Evolutionary conservation across 1,284 basidiomycete genomes (phyloP).

Genomic region (Rhodotorula sp.): DNA sequence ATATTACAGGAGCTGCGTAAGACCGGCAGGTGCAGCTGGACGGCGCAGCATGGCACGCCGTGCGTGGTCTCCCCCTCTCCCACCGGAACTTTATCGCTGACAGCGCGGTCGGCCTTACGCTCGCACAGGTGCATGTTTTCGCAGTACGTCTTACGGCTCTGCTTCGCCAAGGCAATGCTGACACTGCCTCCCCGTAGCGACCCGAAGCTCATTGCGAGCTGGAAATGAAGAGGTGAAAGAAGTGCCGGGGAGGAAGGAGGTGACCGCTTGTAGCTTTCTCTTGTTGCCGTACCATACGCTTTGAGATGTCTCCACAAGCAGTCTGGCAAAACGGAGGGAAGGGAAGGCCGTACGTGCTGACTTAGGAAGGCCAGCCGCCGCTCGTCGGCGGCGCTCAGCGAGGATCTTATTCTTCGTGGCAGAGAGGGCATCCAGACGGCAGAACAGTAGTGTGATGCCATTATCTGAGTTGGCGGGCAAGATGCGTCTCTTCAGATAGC

Average conservation of each 20-base stretch:
- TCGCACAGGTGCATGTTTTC: constrained; percentile 7
- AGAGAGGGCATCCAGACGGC: not conserved
- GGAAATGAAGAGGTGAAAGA: not conserved
- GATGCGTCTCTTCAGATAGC: no score
- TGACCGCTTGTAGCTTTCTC: not conserved
- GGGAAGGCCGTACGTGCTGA: not conserved
- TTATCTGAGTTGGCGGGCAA: no score
- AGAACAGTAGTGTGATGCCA: not conserved
- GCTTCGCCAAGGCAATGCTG: not conserved
- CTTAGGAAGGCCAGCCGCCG: constrained; percentile 6
- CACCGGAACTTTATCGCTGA: not conserved
- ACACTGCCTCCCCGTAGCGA: not conserved
- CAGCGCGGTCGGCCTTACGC: no score
- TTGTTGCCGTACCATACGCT: no score
- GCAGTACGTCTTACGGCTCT: not conserved
- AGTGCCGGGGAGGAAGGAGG: no score
- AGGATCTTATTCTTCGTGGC: not conserved
- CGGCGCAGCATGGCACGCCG: not conserved
- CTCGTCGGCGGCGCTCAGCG: constrained; percentile 13
- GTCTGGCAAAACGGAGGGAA: rapidly evolving
- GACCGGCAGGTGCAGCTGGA: not conserved
- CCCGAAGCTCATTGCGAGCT: not conserved
- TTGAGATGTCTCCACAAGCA: no score
- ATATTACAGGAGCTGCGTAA: not conserved
- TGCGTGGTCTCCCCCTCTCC: not conserved